A percentile compares a stretch with the other conserved stretches of the same genome.
These are phyloP conservation scores for Caloboletus firmus DNA, from an alignment of 1,284 basidiomycete genomes.

Conservation along the genomic window DNA sequence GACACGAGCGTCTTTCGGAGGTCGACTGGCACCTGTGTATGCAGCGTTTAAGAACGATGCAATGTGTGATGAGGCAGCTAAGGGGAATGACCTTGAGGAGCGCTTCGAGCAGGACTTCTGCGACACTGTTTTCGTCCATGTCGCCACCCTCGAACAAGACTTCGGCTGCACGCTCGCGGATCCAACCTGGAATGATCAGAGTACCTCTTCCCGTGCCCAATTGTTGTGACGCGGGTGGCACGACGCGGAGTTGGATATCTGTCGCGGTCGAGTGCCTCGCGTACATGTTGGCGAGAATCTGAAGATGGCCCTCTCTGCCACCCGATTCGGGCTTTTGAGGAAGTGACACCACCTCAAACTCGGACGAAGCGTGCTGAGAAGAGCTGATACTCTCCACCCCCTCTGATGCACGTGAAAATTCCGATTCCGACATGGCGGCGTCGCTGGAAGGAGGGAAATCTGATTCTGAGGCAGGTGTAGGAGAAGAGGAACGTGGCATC, in stretches of 20 bases:
- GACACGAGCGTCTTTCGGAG: conserved; percentile 79
- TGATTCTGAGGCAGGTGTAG: conserved; percentile 46
- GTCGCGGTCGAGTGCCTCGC: conserved; percentile 72
- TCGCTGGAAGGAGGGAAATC: conserved; percentile 57
- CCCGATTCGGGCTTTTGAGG: conserved; percentile 29
- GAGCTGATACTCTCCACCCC: conserved; percentile 51
- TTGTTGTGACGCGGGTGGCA: conserved; percentile 63
- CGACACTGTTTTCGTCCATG: conserved; percentile 78
- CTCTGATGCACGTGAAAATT: conserved; percentile 54
- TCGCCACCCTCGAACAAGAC: conserved; percentile 90
- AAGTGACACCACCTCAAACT: conserved; percentile 54
- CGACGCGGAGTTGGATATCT: conserved; percentile 63
- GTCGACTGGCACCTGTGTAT: conserved; percentile 78
- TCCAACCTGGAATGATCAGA: conserved; percentile 90
- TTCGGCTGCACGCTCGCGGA: conserved; percentile 88
- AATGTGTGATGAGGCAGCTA: neutral
- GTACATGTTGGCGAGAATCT: conserved; percentile 67
- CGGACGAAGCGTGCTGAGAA: conserved; percentile 56
- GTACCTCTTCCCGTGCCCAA: conserved; percentile 73
- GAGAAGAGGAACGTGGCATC: conserved; percentile 43
- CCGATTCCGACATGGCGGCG: conserved; percentile 60
- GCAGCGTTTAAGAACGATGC: neutral
- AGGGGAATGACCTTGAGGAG: conserved; percentile 64
- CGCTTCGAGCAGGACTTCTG: conserved; percentile 76
- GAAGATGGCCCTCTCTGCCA: conserved; percentile 50